Percentiles rank a stretch among this genome's conserved stretches.
phyloP scores from a whole-genome alignment of 257 asterid species.

The Pogostemon cablin region DNA sequence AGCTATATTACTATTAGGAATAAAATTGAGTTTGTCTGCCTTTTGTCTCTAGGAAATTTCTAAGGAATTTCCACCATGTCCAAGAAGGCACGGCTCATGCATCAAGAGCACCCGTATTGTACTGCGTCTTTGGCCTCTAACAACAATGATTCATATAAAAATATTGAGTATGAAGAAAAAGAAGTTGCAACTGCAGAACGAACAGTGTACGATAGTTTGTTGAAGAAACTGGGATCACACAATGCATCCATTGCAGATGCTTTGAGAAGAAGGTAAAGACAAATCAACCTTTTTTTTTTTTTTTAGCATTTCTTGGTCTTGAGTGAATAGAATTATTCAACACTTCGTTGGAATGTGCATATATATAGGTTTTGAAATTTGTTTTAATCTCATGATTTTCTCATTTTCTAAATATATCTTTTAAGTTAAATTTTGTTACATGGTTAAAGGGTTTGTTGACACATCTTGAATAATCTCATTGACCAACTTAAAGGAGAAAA shows the following conservation, averaged over 20 bases:
- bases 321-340: constrained; percentile 5
- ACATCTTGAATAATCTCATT: not conserved
- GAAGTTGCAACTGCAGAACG: constrained; percentile 39
- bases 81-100: not conserved
- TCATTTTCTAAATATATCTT: not conserved
- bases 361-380: not conserved
- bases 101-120: not conserved
- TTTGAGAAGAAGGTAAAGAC: constrained; percentile 47
- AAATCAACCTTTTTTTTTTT: not conserved
- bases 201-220: constrained; percentile 57
- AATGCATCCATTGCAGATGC: constrained; percentile 53
- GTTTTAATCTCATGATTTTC: not conserved
- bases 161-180: constrained; percentile 43
- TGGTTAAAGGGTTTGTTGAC: constrained; percentile 5
- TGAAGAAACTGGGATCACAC: constrained; percentile 57
- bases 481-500: not conserved
- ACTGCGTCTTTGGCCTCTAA: no score
- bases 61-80: not conserved
- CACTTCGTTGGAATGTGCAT: constrained; percentile 5
- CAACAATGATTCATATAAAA: constrained; percentile 27
- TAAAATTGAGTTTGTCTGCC: no score
- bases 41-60: no score
- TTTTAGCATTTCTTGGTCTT: not conserved
- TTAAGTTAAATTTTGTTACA: not conserved
- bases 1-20: no score